Percentiles rank a stretch among this genome's conserved stretches.
Conservation (phyloP, 176 grass and related monocot species). For the barley (Hordeum vulgare) region DNA sequence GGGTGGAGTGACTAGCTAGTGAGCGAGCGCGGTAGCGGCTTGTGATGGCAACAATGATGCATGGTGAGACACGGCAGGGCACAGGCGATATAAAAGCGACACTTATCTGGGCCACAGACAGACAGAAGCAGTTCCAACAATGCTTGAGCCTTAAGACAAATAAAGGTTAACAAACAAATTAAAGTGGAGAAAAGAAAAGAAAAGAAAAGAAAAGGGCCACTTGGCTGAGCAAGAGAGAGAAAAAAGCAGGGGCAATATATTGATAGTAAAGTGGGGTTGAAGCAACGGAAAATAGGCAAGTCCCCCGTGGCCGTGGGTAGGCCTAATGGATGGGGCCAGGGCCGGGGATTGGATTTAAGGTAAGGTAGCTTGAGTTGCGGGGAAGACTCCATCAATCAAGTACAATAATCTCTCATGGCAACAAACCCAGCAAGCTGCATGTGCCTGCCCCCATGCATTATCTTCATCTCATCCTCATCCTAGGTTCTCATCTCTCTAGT, state of each 20-base stretch:
- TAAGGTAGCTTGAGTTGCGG: constrained; percentile 48
- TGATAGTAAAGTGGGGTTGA: constrained; percentile 68
- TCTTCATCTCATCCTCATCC: background rate
- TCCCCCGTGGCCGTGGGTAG: constrained; percentile 29
- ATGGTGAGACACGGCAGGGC: constrained; percentile 23
- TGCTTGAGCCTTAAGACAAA: constrained; percentile 49
- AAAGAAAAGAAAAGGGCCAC: constrained; percentile 4
- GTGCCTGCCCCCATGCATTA: constrained; percentile 20
- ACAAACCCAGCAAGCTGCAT: constrained; percentile 33
- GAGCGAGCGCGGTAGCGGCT: constrained; percentile 16
- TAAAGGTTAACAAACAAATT: constrained; percentile 17
- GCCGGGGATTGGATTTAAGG: constrained; percentile 18
- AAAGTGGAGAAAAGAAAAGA: constrained; percentile 32
- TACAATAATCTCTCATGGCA: constrained; percentile 48
- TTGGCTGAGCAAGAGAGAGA: constrained; percentile 14
- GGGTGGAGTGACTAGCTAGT: background rate
- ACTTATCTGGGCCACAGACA: constrained; percentile 12
- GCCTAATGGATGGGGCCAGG: constrained; percentile 18
- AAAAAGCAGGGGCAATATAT: background rate
- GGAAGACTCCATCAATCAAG: constrained; percentile 54
- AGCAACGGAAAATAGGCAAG: constrained; percentile 50
- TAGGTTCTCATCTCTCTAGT: background rate
- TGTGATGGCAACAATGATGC: constrained; percentile 44
- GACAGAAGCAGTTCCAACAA: constrained; percentile 27
- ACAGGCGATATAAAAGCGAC: constrained; percentile 33